Percentiles rank a stretch among this genome's conserved stretches.
phyloP scores from a whole-genome alignment of 2,329 filamentous ascomycete genomes.

The Gnomoniopsis sp. region DNA sequence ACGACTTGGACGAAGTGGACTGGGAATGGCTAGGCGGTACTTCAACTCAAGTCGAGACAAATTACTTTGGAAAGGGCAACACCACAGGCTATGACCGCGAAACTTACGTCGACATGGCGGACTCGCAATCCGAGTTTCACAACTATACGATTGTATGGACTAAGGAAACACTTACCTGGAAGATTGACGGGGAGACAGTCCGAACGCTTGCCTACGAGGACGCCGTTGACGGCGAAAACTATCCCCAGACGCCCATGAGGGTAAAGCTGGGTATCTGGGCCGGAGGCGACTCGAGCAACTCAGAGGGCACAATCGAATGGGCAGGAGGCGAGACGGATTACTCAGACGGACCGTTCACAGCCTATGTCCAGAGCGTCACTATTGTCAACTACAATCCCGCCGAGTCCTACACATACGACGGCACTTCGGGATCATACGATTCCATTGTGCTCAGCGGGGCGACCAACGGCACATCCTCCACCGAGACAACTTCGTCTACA shows the following conservation, averaged over 20 bases:
- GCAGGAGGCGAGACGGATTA: conserved; percentile 57
- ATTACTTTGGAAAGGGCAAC: conserved; percentile 76
- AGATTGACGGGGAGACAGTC: conserved; percentile 57
- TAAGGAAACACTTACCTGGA: conserved; percentile 59
- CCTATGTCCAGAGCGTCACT: conserved; percentile 42
- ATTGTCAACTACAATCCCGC: conserved; percentile 39
- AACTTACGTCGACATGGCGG: conserved; percentile 49
- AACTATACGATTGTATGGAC: conserved; percentile 70
- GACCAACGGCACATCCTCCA: conserved; percentile 4
- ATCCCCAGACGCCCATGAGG: conserved; percentile 72
- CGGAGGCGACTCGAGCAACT: conserved; percentile 53
- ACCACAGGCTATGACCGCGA: conserved; percentile 63
- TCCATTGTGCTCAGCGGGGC: conserved; percentile 36
- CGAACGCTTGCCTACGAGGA: conserved; percentile 60
- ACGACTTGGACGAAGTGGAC: conserved; percentile 78
- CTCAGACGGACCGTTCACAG: conserved; percentile 38
- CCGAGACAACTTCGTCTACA: conserved; percentile 8
- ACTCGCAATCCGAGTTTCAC: conserved; percentile 52
- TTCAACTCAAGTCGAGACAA: conserved; percentile 68
- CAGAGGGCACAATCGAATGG: conserved; percentile 69
- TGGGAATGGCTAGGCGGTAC: conserved; percentile 78
- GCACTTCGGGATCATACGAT: conserved; percentile 37
- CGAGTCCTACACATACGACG: conserved; percentile 38
- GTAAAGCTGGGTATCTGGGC: conserved; percentile 69
- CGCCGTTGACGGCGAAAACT: conserved; percentile 55